Percentiles rank a stretch among this genome's conserved stretches.
phyloP scores from a whole-genome alignment of 139 green algal species.

The Bryopsis sp. region DNA sequence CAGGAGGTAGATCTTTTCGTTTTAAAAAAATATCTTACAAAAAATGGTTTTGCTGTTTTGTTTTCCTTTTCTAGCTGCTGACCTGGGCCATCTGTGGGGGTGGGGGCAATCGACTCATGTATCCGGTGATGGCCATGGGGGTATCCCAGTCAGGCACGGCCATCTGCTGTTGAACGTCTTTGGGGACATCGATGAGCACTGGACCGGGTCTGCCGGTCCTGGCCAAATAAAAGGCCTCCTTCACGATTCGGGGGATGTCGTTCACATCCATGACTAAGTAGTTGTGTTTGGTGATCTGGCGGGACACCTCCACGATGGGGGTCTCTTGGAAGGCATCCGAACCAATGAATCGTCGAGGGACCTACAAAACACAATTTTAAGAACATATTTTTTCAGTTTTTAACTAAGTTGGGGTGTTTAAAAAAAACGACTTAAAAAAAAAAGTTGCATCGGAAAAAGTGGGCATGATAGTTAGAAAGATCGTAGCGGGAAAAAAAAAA shows the following conservation, averaged over 20 bases:
- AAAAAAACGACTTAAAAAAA: too few species aligned
- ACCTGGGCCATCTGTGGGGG: too few species aligned
- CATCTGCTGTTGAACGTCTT: slow-evolving; percentile 98
- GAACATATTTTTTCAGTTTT: background rate
- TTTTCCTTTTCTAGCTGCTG: too few species aligned
- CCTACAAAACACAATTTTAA: slow-evolving; percentile 27
- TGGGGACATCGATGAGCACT: slow-evolving; percentile 96
- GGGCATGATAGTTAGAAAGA: too few species aligned
- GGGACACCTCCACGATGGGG: slow-evolving; percentile 97
- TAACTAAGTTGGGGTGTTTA: too few species aligned
- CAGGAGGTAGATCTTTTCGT: too few species aligned
- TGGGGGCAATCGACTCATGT: slow-evolving; percentile 80
- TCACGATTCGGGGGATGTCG: slow-evolving; percentile 90
- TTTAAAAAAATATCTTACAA: too few species aligned
- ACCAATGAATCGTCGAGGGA: slow-evolving; percentile 79
- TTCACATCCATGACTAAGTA: slow-evolving; percentile 97
- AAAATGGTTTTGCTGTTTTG: too few species aligned
- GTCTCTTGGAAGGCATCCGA: slow-evolving; percentile 98
- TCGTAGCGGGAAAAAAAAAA: too few species aligned
- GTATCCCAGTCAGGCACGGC: slow-evolving; percentile 78
- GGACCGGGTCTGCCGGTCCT: slow-evolving; percentile 83
- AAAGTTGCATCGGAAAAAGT: too few species aligned
- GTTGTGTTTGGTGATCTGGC: slow-evolving; percentile 99
- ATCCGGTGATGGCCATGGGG: slow-evolving; percentile 74
- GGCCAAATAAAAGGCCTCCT: slow-evolving; percentile 95